Evolutionary conservation across 176 grass and related monocot species (phyloP).

Genomic region (Raddia distichophylla): DNA sequence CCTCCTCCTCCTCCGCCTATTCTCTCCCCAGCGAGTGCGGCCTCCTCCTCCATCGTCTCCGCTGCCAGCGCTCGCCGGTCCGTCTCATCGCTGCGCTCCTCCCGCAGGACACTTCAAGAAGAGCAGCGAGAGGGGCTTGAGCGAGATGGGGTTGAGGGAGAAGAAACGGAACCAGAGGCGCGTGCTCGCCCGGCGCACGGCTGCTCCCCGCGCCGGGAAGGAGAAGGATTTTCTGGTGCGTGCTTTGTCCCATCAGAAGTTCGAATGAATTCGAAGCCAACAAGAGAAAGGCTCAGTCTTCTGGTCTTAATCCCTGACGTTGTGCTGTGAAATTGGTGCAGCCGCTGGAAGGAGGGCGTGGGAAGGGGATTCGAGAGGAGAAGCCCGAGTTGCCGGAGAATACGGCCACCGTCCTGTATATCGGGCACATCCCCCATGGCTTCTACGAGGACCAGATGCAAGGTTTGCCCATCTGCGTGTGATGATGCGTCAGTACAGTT

Average conservation of each 20-base stretch:
- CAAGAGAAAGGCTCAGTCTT: not conserved
- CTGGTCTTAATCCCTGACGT: not conserved
- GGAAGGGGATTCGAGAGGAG: conserved; percentile 49
- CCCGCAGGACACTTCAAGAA: not conserved
- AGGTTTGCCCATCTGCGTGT: conserved; percentile 44
- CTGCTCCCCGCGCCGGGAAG: conserved; percentile 40
- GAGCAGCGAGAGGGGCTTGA: not conserved
- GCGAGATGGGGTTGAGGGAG: conserved; percentile 52
- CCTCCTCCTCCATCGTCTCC: too few relatives aligned
- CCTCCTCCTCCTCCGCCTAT: too few relatives aligned
- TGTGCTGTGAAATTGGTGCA: conserved; percentile 24
- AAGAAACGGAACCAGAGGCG: conserved; percentile 67
- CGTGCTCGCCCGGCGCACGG: conserved; percentile 53
- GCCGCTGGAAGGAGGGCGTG: conserved; percentile 69
- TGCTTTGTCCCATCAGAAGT: not conserved
- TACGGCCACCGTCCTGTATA: conserved; percentile 73
- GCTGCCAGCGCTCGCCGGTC: too few relatives aligned
- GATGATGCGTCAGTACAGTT: not conserved
- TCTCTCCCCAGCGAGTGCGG: too few relatives aligned
- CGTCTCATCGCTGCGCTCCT: not conserved
- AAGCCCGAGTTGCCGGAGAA: conserved; percentile 55
- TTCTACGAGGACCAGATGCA: conserved; percentile 97
- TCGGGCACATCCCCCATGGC: conserved; percentile 93
- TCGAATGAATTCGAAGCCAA: not conserved
- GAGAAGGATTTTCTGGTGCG: conserved; percentile 55